phyloP scores from a whole-genome alignment of 2,329 filamentous ascomycete species.

The Colletotrichum navitas region DNA sequence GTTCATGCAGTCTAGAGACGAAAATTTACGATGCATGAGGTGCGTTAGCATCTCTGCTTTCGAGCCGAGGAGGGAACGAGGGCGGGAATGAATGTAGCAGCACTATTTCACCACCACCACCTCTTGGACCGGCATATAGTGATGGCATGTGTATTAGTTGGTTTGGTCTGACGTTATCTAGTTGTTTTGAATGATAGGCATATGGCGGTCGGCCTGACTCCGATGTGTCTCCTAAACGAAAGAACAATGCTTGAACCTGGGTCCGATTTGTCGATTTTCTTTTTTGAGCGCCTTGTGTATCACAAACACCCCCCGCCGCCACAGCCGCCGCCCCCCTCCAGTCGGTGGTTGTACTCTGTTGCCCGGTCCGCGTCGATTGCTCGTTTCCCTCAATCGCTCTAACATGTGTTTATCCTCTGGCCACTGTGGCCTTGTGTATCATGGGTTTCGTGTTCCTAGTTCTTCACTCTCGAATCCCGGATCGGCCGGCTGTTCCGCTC shows the following conservation, averaged over 20 bases:
- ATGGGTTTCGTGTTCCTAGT: constrained; percentile 4
- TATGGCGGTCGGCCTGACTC: background rate
- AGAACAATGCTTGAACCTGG: constrained; percentile 20
- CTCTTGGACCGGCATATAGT: too few relatives aligned
- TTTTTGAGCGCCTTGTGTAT: constrained; percentile 33
- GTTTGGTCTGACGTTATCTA: constrained; percentile 6
- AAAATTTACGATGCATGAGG: background rate
- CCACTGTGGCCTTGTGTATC: background rate
- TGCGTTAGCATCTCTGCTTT: background rate
- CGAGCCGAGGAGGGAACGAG: background rate
- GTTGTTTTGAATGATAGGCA: background rate
- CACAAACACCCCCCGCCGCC: background rate
- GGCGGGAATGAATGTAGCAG: background rate
- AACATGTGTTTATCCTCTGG: background rate
- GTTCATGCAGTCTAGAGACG: background rate
- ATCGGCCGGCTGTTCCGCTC: constrained; percentile 36
- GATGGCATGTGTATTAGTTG: background rate
- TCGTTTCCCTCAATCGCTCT: constrained; percentile 15
- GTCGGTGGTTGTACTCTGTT: constrained; percentile 3
- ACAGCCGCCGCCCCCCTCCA: background rate
- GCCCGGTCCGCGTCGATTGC: constrained; percentile 26
- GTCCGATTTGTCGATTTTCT: constrained; percentile 13
- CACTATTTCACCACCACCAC: background rate
- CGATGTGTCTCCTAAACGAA: constrained; percentile 1
- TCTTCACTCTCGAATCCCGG: constrained; percentile 38